These are phyloP conservation scores for Lobosporangium transversale DNA, from an alignment of 192 early-diverging fungal species.

Conservation along the genomic window DNA sequence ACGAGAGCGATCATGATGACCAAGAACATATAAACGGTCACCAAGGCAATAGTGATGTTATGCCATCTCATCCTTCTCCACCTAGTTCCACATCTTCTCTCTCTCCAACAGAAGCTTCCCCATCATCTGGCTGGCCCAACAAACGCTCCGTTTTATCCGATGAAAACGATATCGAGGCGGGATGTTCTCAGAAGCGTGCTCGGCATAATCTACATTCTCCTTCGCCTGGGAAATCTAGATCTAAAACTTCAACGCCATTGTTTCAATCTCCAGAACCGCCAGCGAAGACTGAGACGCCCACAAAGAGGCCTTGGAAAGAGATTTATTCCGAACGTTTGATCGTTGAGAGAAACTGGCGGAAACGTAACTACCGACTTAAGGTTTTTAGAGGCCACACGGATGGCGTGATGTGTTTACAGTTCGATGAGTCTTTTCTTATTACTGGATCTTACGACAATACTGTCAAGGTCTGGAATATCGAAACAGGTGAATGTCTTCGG, in stretches of 20 bases:
- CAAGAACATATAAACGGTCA: slow-evolving; percentile 1
- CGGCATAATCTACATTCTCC: slow-evolving; percentile 28
- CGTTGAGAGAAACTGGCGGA: slow-evolving; percentile 95
- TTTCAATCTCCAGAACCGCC: slow-evolving; percentile 43
- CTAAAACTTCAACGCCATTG: slow-evolving; percentile 27
- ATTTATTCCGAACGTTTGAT: slow-evolving; percentile 93
- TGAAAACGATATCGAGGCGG: slow-evolving; percentile 23
- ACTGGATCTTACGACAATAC: slow-evolving; percentile 92
- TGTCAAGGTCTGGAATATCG: slow-evolving; percentile 87
- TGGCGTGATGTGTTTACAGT: slow-evolving; percentile 91
- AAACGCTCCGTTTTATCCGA: slow-evolving; percentile 31
- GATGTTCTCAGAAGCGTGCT: slow-evolving; percentile 32
- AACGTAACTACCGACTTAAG: slow-evolving; percentile 73
- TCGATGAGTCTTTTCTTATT: slow-evolving; percentile 84
- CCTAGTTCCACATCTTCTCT: slow-evolving; percentile 35
- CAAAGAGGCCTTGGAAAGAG: slow-evolving; percentile 90
- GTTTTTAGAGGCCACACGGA: slow-evolving; percentile 85
- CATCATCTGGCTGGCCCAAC: slow-evolving; percentile 21
- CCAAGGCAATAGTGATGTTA: background rate
- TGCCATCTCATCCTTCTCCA: slow-evolving; percentile 25
- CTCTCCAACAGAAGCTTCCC: slow-evolving; percentile 35
- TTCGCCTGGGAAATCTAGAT: slow-evolving; percentile 17
- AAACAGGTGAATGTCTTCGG: slow-evolving; percentile 83
- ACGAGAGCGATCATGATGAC: slow-evolving; percentile 23
- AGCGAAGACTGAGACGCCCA: slow-evolving; percentile 25